Base-by-base conservation (phyloP, 768 basidiomycete species). In the Suillus bovinus region DNA sequence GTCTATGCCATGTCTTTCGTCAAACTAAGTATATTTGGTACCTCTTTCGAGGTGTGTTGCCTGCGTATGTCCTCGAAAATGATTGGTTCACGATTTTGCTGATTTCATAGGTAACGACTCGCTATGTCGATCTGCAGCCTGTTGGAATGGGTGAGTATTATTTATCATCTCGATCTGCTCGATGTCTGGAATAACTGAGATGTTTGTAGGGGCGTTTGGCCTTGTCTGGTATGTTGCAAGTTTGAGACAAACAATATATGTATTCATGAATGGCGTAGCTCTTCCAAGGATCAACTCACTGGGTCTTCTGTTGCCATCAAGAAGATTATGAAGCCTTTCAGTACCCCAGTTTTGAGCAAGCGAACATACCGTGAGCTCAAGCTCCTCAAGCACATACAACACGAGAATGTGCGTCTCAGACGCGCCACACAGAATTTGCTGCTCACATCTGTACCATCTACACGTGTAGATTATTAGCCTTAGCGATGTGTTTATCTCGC, bases 251-350 rank as follows among this genome's bases (percentile, higher is more conserved):
- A 17, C 44, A 8, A 17, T 39, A 2, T 55, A 11, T 33, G 54
- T 22, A 36, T 67, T 74, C 57, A 74, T 59, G 44, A 36, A 20
- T 59, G 41, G 62, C 44, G 68, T 6, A 96, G 95, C 71, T 96
- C 94, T 20, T 91, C 94, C 38, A 96, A 95, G 76, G 93, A 96
- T 75, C 96, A 98, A 77, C 86, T 99, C 60, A 96, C 94, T 10
- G 91, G 87, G 46, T 86, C 94, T 52, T 91, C 93, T 20, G 96
- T 96, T 61, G 97, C 97, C 71, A 96, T 99, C 81, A 99, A 99
- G 86, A 99, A 99, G 87, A 99, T 99, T 82, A 99, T 99, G 96
- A 99, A 99, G 77, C 97, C 97, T 8, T 99, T 99, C 80, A 93
- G 91, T 74, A 98, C 97, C 7, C 96, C 97, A 22, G 97, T 99